Base-by-base conservation (phyloP, 164 flowering plant species). In the Annona squamosa region DNA sequence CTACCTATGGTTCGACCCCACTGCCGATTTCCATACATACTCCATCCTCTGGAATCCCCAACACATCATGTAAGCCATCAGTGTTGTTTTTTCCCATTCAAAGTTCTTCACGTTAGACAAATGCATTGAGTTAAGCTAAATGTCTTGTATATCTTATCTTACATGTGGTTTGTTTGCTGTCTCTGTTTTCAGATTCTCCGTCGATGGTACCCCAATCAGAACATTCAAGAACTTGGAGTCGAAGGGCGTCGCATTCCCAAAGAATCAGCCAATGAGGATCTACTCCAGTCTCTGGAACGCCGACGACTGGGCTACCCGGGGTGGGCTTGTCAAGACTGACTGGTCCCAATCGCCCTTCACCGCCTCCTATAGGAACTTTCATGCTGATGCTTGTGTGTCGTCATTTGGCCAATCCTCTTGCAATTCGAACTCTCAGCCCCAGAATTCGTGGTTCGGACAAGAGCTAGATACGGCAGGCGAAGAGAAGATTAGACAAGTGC, bases 211-310 rank as follows among this genome's bases (percentile, higher is more conserved):
- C 19, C 78, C 81, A 1, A 69, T 78, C 17, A 75, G 81, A 57
- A 48, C 61, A 4, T 78, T 78, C 78, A 72, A 75, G 52, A 78
- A 78, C 56, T 46, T 48, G 4, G 81, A 78, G 66, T 45, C 75
- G 0, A 63, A 18, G 2, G 78, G 81, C 1, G 70, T 78, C 4
- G 48, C 67, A 4, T 78, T 62, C 37, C 78, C 78, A 52, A 75
- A 78, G 56, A 72, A 68, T 73, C 81, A 78, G 57, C 75, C 80
- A 0, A 78, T 78, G 81, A 68, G 78, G 67, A 68, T 78, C 47
- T 75, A 78, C 78, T 78, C 78, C 0, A 78, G 78, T 52, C 70
- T 72, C 3, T 78, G 81, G 81, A 78, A 78, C 65, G 80, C 80
- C 0, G 80, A 78, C 41, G 77, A 74, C 46, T 78, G 80, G 80